Conservation (phyloP, 2,329 filamentous ascomycete genomes). For the Eutypa lata region DNA sequence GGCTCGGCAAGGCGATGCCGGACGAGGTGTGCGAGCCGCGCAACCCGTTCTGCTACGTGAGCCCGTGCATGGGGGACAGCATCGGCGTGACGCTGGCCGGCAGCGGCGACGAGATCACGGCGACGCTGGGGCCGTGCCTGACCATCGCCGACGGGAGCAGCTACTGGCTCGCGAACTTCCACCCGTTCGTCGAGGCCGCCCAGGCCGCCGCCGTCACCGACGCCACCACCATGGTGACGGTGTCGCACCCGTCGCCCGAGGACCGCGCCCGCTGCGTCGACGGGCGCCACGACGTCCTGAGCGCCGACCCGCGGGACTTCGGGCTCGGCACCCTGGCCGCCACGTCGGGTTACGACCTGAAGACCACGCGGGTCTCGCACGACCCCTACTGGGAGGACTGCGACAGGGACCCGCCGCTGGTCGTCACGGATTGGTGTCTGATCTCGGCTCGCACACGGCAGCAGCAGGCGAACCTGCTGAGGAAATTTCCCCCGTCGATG, state of each 20-base stretch:
- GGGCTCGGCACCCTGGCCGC: conserved; percentile 34
- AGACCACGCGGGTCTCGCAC: conserved; percentile 41
- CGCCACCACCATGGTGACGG: too few relatives aligned
- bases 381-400: conserved; percentile 43
- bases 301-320: conserved; percentile 22
- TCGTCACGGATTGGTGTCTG: conserved; percentile 44
- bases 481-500: conserved; percentile 35
- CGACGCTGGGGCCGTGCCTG: conserved; percentile 40
- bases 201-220: conserved; percentile 21
- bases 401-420: conserved; percentile 36
- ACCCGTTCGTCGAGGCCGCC: conserved; percentile 40
- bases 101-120: conserved; percentile 32
- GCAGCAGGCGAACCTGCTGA: conserved; percentile 36
- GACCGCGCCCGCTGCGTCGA: conserved; percentile 34
- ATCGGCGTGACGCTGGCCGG: conserved; percentile 34
- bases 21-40: conserved; percentile 39
- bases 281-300: conserved; percentile 35
- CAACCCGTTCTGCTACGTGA: conserved; percentile 41
- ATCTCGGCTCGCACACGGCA: conserved; percentile 28
- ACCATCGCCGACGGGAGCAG: conserved; percentile 32
- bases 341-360: conserved; percentile 39
- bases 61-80: conserved; percentile 44
- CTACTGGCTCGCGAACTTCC: conserved; percentile 43
- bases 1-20: conserved; percentile 32
- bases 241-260: conserved; percentile 40